Evolutionary conservation across 225 moss, liverwort and hornwort species (phyloP).

Genomic region (Pleurozium schreberi): DNA sequence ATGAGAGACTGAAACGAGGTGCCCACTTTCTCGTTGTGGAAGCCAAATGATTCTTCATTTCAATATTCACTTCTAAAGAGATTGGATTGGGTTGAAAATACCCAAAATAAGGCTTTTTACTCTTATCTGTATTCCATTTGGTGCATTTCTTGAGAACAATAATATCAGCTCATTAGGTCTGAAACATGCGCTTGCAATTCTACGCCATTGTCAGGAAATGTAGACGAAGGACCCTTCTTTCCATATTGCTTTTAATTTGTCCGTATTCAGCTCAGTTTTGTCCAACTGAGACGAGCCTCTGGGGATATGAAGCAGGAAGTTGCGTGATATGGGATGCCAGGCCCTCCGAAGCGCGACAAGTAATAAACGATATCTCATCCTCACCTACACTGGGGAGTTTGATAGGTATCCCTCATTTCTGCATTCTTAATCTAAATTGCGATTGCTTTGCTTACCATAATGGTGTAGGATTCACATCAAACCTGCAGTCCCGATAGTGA

Average conservation of each 20-base stretch:
- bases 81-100: background rate
- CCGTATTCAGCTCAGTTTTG: background rate
- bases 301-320: conserved; percentile 20
- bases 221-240: background rate
- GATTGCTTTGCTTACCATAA: background rate
- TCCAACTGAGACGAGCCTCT: background rate
- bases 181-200: background rate
- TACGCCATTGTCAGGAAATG: background rate
- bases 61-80: background rate
- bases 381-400: conserved; percentile 85
- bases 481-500: background rate
- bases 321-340: conserved; percentile 31
- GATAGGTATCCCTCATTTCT: conserved; percentile 33
- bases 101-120: background rate
- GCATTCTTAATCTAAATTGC: background rate
- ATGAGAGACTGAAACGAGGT: background rate
- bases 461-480: background rate
- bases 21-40: background rate
- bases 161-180: background rate
- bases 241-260: background rate
- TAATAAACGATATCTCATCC: conserved; percentile 89
- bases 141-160: background rate
- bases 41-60: background rate
- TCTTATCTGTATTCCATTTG: background rate
- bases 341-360: conserved; percentile 37